Percentiles rank a stretch among this genome's conserved stretches.
These are phyloP conservation scores for Yarrowia galli DNA, from an alignment of 1,139 yeast species.

Conservation along the genomic window DNA sequence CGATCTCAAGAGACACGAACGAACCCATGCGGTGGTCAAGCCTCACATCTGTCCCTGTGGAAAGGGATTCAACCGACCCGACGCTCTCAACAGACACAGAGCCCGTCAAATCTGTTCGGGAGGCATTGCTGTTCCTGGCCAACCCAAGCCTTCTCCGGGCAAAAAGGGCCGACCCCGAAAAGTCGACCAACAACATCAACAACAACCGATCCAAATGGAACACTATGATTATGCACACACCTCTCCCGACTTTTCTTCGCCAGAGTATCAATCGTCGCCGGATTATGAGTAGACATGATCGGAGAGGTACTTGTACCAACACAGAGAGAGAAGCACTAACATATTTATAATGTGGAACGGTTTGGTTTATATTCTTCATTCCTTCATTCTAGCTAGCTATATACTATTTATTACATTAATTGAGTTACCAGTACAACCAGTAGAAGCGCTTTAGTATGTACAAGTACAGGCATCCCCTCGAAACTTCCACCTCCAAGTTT, in stretches of 20 bases:
- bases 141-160: conserved; percentile 28
- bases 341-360: conserved; percentile 16
- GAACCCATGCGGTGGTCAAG: conserved; percentile 77
- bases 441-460: no score
- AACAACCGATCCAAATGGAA: conserved; percentile 28
- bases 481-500: neutral
- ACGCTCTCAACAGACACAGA: conserved; percentile 84
- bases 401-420: conserved; percentile 29
- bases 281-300: conserved; percentile 10
- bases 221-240: conserved; percentile 30
- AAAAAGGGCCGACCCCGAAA: conserved; percentile 38
- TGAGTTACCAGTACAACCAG: no score
- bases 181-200: no score
- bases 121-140: conserved; percentile 51
- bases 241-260: conserved; percentile 35
- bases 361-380: conserved; percentile 29
- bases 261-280: conserved; percentile 32
- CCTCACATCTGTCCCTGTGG: conserved; percentile 88
- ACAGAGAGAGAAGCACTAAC: conserved; percentile 5
- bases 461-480: conserved; percentile 5
- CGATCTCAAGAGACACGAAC: conserved; percentile 88
- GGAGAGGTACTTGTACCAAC: no score
- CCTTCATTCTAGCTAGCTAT: conserved; percentile 23
- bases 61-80: conserved; percentile 86
- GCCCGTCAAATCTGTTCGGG: conserved; percentile 80